These are phyloP conservation scores for Trifolium subterraneum DNA, from an alignment of 306 rosid species.

Conservation along the genomic window DNA sequence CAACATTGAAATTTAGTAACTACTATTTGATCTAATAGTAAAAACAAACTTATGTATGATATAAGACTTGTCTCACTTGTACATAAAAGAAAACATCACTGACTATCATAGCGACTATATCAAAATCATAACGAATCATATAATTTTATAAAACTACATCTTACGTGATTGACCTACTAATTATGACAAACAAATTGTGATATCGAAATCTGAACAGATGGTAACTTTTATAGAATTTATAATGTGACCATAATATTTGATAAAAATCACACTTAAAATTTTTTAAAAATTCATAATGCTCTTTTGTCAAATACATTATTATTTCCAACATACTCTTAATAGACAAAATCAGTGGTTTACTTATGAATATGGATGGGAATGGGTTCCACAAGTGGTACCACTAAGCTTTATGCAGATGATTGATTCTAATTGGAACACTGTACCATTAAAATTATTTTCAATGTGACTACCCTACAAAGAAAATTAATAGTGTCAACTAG, in stretches of 20 bases:
- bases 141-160: too few relatives aligned
- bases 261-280: too few relatives aligned
- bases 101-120: too few relatives aligned
- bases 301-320: background rate
- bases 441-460: constrained; percentile 12
- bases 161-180: too few relatives aligned
- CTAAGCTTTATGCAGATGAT: constrained; percentile 29
- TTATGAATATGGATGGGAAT: background rate
- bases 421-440: constrained; percentile 16
- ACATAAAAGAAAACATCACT: too few relatives aligned
- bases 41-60: too few relatives aligned
- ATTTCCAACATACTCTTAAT: background rate
- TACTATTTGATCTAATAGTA: too few relatives aligned
- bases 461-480: constrained; percentile 34
- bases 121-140: too few relatives aligned
- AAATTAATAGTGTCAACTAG: constrained; percentile 27
- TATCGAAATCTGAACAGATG: too few relatives aligned
- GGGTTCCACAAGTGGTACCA: constrained; percentile 9
- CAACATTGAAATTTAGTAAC: background rate
- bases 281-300: background rate
- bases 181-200: too few relatives aligned
- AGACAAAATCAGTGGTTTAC: background rate
- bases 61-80: too few relatives aligned
- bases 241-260: background rate
- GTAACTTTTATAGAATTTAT: too few relatives aligned